Base-by-base conservation (phyloP, 2,329 filamentous ascomycete species). In the Stachybotrys elegans region DNA sequence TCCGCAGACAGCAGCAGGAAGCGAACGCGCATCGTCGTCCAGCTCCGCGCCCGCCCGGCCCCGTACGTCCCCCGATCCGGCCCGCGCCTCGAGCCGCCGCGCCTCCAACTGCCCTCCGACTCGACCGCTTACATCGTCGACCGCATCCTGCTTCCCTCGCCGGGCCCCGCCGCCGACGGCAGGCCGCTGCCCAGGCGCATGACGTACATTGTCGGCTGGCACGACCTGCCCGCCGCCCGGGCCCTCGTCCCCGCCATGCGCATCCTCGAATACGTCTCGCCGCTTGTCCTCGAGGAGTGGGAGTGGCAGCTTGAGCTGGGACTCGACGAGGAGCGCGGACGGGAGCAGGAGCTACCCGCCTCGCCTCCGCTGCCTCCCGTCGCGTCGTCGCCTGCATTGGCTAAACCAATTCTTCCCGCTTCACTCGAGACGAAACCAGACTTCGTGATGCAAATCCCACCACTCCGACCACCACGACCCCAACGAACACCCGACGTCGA, bases 241-340 rank as follows among this genome's bases (percentile, higher is more conserved):
- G 58, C 73, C 38, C 52, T 71, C 4, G 63, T 81, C 2, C 70
- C 66, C 51, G 54, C 72, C 53, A 65, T 69, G 64, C 44, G 67
- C 47, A 67, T 81, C 6, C 65, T 76, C 12, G 72, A 83, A 23
- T 83, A 81, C 48, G 78, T 84, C 7, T 81, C 79, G 0, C 73
- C 75, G 2, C 63, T 67, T 11, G 69, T 67, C 9, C 52, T 81
- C 4, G 81, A 84, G 55, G 68, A 78, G 0, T 84, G 72, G 66
- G 79, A 82, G 49, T 72, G 68, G 43, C 56, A 63, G 3, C 60
- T 67, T 13, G 67, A 69, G 40, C 61, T 71, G 19, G 63, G 69
- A 44, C 58, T 68, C 17, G 70, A 74, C n/a, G 56, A 63, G 37
- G 63, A 70, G 31, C 62, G 64, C 22, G 47, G 51, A 8, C 53